phyloP scores from a whole-genome alignment of 2,329 filamentous ascomycete species.

The Aspergillus sojae region DNA sequence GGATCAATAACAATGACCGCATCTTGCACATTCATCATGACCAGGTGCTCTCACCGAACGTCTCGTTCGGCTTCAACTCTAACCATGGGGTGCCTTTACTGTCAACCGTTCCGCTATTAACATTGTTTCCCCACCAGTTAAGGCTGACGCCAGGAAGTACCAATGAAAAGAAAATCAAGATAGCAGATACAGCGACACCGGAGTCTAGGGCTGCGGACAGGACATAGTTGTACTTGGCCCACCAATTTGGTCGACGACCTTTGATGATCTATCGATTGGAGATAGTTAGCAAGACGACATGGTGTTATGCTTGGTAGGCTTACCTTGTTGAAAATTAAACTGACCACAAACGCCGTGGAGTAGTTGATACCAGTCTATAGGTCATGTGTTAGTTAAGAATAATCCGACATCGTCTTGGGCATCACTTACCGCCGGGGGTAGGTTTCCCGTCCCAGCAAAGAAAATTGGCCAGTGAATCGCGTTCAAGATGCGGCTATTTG shows the following conservation, averaged over 20 bases:
- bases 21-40: slow-evolving; percentile 2
- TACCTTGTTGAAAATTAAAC: slow-evolving; percentile 40
- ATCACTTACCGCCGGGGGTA: slow-evolving; percentile 26
- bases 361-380: slow-evolving; percentile 28
- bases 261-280: slow-evolving; percentile 15
- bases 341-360: slow-evolving; percentile 27
- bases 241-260: slow-evolving; percentile 21
- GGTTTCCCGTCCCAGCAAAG: slow-evolving; percentile 27
- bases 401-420: background rate
- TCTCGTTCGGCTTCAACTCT: slow-evolving; percentile 15
- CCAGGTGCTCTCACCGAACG: slow-evolving; percentile 18
- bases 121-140: slow-evolving; percentile 40
- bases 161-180: slow-evolving; percentile 42
- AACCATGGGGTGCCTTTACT: slow-evolving; percentile 31
- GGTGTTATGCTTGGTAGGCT: background rate
- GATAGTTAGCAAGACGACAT: background rate
- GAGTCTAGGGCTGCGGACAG: slow-evolving; percentile 39
- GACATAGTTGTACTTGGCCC: slow-evolving; percentile 36
- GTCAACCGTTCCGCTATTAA: slow-evolving; percentile 36
- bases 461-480: slow-evolving; percentile 30
- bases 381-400: background rate
- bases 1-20: too few species aligned
- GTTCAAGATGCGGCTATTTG: slow-evolving; percentile 46
- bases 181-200: slow-evolving; percentile 37
- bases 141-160: slow-evolving; percentile 35